phyloP scores from a whole-genome alignment of 208 protist species.

The Trypanosoma rangeli region DNA sequence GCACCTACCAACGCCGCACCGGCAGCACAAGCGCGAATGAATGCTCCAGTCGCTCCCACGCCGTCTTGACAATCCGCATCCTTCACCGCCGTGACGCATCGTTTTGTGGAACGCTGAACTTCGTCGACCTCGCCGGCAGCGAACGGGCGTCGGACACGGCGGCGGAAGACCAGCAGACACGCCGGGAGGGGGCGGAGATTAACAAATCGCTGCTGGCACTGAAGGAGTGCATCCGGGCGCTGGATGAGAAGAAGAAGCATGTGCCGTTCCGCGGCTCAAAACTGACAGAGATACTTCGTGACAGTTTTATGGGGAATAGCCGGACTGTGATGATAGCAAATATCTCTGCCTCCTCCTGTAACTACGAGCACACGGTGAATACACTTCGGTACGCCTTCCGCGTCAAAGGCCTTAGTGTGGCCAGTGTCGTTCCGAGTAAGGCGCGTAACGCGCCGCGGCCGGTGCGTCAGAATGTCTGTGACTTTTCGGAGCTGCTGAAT shows the following conservation, averaged over 20 bases:
- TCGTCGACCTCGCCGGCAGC: constrained; percentile 98
- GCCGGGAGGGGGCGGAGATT: constrained; percentile 92
- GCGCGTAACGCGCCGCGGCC: constrained; percentile 67
- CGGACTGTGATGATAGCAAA: constrained; percentile 96
- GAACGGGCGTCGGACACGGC: constrained; percentile 95
- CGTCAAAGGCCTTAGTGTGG: constrained; percentile 81
- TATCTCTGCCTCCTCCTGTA: constrained; percentile 83
- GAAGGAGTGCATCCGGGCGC: constrained; percentile 94
- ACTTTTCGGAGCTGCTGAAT: neutral
- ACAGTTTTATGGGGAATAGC: constrained; percentile 96
- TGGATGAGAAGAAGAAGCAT: constrained; percentile 92
- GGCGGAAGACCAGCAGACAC: constrained; percentile 86
- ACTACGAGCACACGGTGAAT: constrained; percentile 96
- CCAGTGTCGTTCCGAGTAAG: constrained; percentile 51
- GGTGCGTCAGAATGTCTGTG: constrained; percentile 2
- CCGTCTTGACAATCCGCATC: constrained; percentile 73
- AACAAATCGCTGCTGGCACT: constrained; percentile 96
- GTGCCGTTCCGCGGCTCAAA: constrained; percentile 96
- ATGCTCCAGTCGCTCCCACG: constrained; percentile 87
- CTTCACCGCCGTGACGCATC: constrained; percentile 41
- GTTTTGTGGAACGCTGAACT: constrained; percentile 79
- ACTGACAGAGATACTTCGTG: constrained; percentile 95
- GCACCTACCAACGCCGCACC: constrained; percentile 77
- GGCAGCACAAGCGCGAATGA: constrained; percentile 91
- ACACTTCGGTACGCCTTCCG: constrained; percentile 97